Conservation (phyloP, 2,329 filamentous ascomycete species). For the Coniella vitis region DNA sequence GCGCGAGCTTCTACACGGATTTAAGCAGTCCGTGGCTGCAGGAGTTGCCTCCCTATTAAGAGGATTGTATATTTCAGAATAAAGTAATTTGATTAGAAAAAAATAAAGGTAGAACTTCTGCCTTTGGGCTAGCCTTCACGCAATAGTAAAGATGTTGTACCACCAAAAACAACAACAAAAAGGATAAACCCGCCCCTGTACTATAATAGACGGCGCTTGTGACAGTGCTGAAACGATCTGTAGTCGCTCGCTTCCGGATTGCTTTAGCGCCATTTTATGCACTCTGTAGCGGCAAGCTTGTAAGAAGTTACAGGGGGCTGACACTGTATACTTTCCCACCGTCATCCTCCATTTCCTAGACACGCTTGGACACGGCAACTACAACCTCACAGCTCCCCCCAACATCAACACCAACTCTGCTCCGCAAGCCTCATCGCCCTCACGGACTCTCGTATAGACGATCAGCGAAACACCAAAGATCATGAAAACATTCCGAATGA, state of each 20-base stretch:
- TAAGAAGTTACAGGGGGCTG: background rate
- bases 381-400: background rate
- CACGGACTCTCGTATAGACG: background rate
- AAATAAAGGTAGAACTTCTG: no score
- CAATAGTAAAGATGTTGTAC: no score
- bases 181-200: no score
- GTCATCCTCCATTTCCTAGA: no score
- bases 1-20: conserved; percentile 44
- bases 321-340: background rate
- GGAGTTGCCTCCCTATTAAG: conserved; percentile 10
- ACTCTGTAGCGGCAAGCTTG: background rate
- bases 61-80: no score
- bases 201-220: background rate
- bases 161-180: no score
- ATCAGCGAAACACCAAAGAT: background rate
- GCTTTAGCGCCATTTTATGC: background rate
- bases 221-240: conserved; percentile 6
- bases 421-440: background rate
- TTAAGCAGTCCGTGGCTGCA: conserved; percentile 32
- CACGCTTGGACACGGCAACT: no score
- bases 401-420: background rate
- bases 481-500: background rate
- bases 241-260: background rate
- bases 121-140: no score
- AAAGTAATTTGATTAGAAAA: no score